Conservation (phyloP, 2,329 filamentous ascomycete species). For the Xylaria polymorpha region DNA sequence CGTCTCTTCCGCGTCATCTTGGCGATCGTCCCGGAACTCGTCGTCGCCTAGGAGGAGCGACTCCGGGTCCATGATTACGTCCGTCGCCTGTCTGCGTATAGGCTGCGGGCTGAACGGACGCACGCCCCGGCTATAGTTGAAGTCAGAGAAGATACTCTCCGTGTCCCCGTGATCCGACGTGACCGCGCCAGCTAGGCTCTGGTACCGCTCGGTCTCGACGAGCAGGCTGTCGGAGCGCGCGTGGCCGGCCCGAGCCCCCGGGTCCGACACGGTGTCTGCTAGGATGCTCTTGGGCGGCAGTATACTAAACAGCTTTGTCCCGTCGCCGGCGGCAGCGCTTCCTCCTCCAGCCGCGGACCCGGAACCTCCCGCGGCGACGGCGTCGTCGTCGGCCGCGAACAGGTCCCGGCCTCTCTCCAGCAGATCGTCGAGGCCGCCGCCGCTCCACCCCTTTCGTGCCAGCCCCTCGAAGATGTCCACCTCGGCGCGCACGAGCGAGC, state of each 20-base stretch:
- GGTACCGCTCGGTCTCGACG: conserved; percentile 63
- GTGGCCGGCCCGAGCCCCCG: conserved; percentile 50
- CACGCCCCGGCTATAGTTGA: conserved; percentile 65
- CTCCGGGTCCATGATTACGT: conserved; percentile 51
- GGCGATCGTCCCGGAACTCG: conserved; percentile 31
- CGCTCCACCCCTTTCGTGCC: conserved; percentile 74
- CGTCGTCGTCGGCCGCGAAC: conserved; percentile 60
- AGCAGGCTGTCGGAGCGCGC: conserved; percentile 66
- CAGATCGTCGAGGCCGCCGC: conserved; percentile 73
- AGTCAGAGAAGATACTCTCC: conserved; percentile 66
- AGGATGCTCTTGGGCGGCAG: conserved; percentile 73
- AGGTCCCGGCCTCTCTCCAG: conserved; percentile 72
- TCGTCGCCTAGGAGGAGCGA: conserved; percentile 43
- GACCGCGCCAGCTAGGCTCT: conserved; percentile 66
- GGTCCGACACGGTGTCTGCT: conserved; percentile 60
- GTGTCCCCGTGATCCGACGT: conserved; percentile 57
- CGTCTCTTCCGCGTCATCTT: conserved; percentile 5
- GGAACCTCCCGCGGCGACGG: conserved; percentile 36
- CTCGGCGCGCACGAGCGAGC: conserved; percentile 73
- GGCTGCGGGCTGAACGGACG: conserved; percentile 71
- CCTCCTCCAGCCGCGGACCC: conserved; percentile 49
- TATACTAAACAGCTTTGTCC: conserved; percentile 71
- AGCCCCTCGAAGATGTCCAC: conserved; percentile 76
- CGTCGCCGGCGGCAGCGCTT: conserved; percentile 48
- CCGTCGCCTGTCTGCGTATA: conserved; percentile 48